Evolutionary conservation across 139 green algal genomes (phyloP).

Genomic region (Micromonas pusilla): DNA sequence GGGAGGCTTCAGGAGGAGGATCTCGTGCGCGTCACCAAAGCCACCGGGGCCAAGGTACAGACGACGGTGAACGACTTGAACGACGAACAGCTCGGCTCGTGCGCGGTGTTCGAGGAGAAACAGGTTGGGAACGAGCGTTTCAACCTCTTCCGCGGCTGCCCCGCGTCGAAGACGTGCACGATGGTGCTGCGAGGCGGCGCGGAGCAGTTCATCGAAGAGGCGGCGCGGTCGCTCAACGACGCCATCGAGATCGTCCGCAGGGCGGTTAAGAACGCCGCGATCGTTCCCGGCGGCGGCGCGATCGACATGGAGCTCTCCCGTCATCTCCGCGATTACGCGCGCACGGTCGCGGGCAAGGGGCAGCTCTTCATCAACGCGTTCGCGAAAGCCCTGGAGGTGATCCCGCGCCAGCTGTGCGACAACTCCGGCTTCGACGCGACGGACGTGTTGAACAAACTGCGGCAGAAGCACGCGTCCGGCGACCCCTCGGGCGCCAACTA

Average conservation of each 20-base stretch:
- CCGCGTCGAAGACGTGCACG: slow-evolving; percentile 78
- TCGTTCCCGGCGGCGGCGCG: slow-evolving; percentile 90
- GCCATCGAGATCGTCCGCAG: slow-evolving; percentile 97
- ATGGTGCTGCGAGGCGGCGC: slow-evolving; percentile 90
- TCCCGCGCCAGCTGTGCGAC: slow-evolving; percentile 91
- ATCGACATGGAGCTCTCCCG: slow-evolving; percentile 70
- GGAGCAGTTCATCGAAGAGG: slow-evolving; percentile 97
- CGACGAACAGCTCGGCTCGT: slow-evolving; percentile 69
- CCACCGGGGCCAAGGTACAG: slow-evolving; percentile 71
- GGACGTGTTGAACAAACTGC: slow-evolving; percentile 93
- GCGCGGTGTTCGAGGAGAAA: slow-evolving; percentile 84
- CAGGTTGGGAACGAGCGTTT: slow-evolving; percentile 95
- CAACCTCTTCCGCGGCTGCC: slow-evolving; percentile 96
- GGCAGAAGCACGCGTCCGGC: slow-evolving; percentile 85
- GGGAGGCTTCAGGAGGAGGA: slow-evolving; percentile 82
- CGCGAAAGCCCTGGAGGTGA: slow-evolving; percentile 55
- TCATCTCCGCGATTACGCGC: slow-evolving; percentile 47
- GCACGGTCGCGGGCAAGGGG: slow-evolving; percentile 69
- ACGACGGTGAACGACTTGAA: slow-evolving; percentile 91
- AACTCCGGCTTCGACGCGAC: slow-evolving; percentile 97
- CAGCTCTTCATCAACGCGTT: slow-evolving; percentile 94
- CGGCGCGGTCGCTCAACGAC: slow-evolving; percentile 91
- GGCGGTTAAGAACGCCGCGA: slow-evolving; percentile 64
- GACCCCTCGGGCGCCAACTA: slow-evolving; percentile 60
- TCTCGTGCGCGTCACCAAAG: slow-evolving; percentile 77